These are phyloP conservation scores for Sequoia sempervirens DNA, from an alignment of 75 land plant genomes.

Conservation along the genomic window DNA sequence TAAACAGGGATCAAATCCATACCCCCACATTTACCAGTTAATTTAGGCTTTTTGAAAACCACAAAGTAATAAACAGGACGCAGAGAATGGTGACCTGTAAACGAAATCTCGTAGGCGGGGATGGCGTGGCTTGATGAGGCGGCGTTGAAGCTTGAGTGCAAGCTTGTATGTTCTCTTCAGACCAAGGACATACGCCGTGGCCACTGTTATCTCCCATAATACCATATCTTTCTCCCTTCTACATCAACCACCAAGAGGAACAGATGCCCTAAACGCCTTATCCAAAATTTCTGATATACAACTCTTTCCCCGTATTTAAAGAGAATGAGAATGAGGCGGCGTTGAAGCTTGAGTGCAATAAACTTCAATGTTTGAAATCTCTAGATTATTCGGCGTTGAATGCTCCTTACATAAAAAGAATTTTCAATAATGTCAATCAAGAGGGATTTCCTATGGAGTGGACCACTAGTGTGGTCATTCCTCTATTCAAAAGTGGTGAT, in stretches of 20 bases:
- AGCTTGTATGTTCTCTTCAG: slow-evolving; percentile 70
- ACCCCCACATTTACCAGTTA: background rate
- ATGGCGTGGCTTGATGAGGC: slow-evolving; percentile 55
- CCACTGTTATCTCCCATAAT: slow-evolving; percentile 91
- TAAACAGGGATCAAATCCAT: background rate
- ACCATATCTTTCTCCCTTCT: slow-evolving; percentile 55
- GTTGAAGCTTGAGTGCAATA: too few relatives aligned
- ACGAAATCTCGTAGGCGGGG: slow-evolving; percentile 53
- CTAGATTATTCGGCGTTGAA: background rate
- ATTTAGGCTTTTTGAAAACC: background rate
- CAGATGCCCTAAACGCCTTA: background rate
- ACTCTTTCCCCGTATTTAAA: background rate
- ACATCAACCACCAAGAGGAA: background rate
- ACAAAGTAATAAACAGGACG: background rate
- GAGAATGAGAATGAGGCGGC: background rate
- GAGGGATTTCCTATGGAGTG: too few relatives aligned
- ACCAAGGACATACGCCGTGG: slow-evolving; percentile 88
- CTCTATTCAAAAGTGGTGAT: too few relatives aligned
- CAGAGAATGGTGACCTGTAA: slow-evolving; percentile 37
- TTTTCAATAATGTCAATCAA: too few relatives aligned
- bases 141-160: slow-evolving; percentile 68
- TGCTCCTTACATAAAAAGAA: too few relatives aligned
- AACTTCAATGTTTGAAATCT: background rate
- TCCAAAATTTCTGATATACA: background rate
- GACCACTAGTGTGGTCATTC: too few relatives aligned